Evolutionary conservation across 2,329 filamentous ascomycete species (phyloP).

Genomic region (Eutypella sp.): DNA sequence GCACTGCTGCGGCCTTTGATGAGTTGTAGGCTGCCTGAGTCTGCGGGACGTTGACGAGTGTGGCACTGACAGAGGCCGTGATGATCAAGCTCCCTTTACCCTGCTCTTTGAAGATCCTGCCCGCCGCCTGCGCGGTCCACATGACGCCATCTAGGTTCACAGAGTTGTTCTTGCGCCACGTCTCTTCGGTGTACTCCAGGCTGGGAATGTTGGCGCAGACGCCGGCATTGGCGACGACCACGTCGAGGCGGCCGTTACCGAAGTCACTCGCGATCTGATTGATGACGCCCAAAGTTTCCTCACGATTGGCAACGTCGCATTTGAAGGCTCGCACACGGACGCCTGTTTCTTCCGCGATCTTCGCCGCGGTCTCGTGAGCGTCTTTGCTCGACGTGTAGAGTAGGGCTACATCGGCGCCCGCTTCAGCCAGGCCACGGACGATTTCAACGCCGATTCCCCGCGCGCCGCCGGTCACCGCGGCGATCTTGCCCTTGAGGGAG

Average conservation of each 20-base stretch:
- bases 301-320: neutral
- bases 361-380: neutral
- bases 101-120: neutral
- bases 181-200: neutral
- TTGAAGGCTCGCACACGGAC: neutral
- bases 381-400: neutral
- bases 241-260: neutral
- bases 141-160: neutral
- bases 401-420: neutral
- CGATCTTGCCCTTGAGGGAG: neutral
- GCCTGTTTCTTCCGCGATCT: neutral
- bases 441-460: neutral
- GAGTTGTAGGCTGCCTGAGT: too few species aligned
- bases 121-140: neutral
- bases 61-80: neutral
- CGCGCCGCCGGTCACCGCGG: neutral
- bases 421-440: neutral
- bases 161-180: neutral
- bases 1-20: conserved; percentile 50
- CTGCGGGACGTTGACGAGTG: too few species aligned
- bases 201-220: neutral
- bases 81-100: neutral
- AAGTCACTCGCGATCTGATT: neutral
- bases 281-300: neutral
- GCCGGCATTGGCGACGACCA: neutral